phyloP scores from a whole-genome alignment of 1,139 yeast genomes.

The Hyphopichia buzzinii region DNA sequence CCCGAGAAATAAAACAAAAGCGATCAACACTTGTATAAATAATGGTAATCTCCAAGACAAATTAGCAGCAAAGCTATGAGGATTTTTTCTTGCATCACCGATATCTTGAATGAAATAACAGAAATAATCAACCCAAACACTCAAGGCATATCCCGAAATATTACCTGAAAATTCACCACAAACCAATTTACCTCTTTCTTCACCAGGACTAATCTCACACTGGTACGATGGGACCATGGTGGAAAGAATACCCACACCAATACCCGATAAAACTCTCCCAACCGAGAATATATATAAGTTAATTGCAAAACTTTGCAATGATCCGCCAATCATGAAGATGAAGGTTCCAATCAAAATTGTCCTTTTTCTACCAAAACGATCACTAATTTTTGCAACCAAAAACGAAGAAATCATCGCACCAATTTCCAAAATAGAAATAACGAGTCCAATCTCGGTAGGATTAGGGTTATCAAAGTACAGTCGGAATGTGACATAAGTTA shows the following conservation, averaged over 20 bases:
- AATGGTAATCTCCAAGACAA: slow-evolving; percentile 55
- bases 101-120: slow-evolving; percentile 47
- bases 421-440: slow-evolving; percentile 51
- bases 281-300: slow-evolving; percentile 43
- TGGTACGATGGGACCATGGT: slow-evolving; percentile 56
- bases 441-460: slow-evolving; percentile 47
- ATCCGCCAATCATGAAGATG: slow-evolving; percentile 50
- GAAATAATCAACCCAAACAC: slow-evolving; percentile 56
- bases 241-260: slow-evolving; percentile 53
- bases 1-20: slow-evolving; percentile 44
- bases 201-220: slow-evolving; percentile 55
- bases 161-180: slow-evolving; percentile 58
- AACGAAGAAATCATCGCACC: slow-evolving; percentile 52
- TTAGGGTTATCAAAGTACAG: slow-evolving; percentile 44
- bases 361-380: slow-evolving; percentile 45
- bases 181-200: slow-evolving; percentile 53
- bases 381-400: slow-evolving; percentile 47
- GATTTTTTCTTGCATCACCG: slow-evolving; percentile 38
- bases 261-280: slow-evolving; percentile 51
- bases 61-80: slow-evolving; percentile 40
- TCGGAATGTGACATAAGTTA: slow-evolving; percentile 45
- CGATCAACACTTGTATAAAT: slow-evolving; percentile 48
- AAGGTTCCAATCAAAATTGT: slow-evolving; percentile 50
- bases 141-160: slow-evolving; percentile 49
- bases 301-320: slow-evolving; percentile 46